Conservation (phyloP, 208 protist genomes). For the Acanthamoeba lenticulata region DNA sequence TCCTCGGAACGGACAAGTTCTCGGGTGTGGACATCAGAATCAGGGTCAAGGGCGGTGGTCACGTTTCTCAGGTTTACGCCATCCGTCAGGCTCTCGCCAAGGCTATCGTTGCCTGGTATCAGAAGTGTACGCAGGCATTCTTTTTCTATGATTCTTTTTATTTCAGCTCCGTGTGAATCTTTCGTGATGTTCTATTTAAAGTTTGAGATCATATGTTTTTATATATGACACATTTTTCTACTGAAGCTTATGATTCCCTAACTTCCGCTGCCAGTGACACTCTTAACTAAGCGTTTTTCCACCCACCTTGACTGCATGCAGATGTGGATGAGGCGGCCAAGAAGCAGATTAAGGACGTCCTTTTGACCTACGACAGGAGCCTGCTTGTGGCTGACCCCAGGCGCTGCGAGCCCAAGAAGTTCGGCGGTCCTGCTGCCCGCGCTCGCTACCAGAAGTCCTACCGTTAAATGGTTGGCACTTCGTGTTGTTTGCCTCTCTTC, state of each 20-base stretch:
- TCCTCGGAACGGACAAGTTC: slow-evolving; percentile 96
- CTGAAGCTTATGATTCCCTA: slow-evolving; percentile 38
- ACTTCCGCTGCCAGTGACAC: neutral
- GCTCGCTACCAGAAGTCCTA: slow-evolving; percentile 99
- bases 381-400: slow-evolving; percentile 99
- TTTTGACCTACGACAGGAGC: slow-evolving; percentile 97
- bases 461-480: slow-evolving; percentile 91
- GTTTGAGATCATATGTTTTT: slow-evolving; percentile 36
- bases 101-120: slow-evolving; percentile 98
- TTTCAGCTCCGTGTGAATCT: neutral
- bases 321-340: slow-evolving; percentile 95
- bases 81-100: slow-evolving; percentile 99
- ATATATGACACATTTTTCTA: slow-evolving; percentile 7
- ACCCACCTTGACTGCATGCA: slow-evolving; percentile 59
- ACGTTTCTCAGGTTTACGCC: slow-evolving; percentile 97
- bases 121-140: slow-evolving; percentile 97
- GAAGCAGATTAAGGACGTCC: slow-evolving; percentile 97
- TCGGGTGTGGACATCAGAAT: slow-evolving; percentile 98
- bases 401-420: slow-evolving; percentile 99
- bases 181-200: neutral
- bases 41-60: slow-evolving; percentile 98
- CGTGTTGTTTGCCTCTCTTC: neutral
- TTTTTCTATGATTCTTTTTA: neutral
- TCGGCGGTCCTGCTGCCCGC: slow-evolving; percentile 99
- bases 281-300: neutral